Evolutionary conservation across 1,284 basidiomycete species (phyloP), one percentile per base, ranked within the genome.

Genomic region (Leccinum subfulvum): DNA sequence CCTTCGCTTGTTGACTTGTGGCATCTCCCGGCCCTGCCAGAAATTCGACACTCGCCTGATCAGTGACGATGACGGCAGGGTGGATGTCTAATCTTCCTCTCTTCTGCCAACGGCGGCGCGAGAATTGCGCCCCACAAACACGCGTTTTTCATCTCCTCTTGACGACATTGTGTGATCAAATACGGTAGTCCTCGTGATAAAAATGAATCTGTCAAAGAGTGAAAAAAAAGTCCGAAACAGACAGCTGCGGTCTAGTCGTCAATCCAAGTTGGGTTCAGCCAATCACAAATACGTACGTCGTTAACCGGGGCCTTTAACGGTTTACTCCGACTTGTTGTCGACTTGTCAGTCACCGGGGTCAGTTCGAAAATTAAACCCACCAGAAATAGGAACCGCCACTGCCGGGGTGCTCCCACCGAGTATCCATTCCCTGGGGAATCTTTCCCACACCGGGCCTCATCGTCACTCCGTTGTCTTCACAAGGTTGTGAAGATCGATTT

Each of bases 171-270:
- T 21, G 33, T 66, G 64, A 57, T 65, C 21, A 30, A 58, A 21
- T 14, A 23, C 52, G 56, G 47, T 28, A 23, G 28, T 6, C 23
- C 30, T 9, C n/a, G 13, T 33, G 28, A 28, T 33, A 35, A 54
- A 37, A 18, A 18, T 30, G 44, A 52, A 64, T 37, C 52, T 52
- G 62, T 67, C 58, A 67, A 55, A 56, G 37, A 53, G 33, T 37
- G 57, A 61, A 60, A 61, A 60, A 70, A 13, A 64, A 9, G 58
- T 35, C 30, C 65, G 52, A 21, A 66, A 57, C 53, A 8, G 44
- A 53, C 37, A 18, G 7, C 52, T 53, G 52, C 56, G 58, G 55
- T 57, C 52, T 33, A 51, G 52, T 18, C 11, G 16, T 39, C 39
- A 2, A 26, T 51, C 18, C 18, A 47, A 47, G 44, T 21, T 13